phyloP scores from a whole-genome alignment of 768 basidiomycete species.

The Tricholomella constricta region DNA sequence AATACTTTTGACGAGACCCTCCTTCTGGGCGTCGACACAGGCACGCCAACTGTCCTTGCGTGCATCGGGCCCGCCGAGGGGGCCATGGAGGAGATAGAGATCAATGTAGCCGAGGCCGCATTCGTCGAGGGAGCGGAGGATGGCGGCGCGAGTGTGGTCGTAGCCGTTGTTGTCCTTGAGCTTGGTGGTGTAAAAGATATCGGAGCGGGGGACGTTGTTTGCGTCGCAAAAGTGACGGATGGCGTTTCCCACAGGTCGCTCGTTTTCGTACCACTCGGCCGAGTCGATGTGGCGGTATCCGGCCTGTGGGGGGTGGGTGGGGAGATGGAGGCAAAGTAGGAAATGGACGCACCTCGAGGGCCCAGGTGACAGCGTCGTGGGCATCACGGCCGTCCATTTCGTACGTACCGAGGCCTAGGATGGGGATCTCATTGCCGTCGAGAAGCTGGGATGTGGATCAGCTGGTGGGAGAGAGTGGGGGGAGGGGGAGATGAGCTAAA shows the following conservation, averaged over 20 bases:
- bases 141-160: constrained; percentile 46
- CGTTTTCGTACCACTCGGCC: constrained; percentile 64
- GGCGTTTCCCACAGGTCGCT: constrained; percentile 61
- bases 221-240: constrained; percentile 54
- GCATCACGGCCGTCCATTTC: constrained; percentile 61
- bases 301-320: constrained; percentile 36
- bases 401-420: constrained; percentile 68
- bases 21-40: constrained; percentile 61
- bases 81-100: constrained; percentile 43
- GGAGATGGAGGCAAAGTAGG: constrained; percentile 4
- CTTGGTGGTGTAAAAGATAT: constrained; percentile 74
- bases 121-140: constrained; percentile 52
- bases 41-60: constrained; percentile 68
- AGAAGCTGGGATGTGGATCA: no score
- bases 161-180: constrained; percentile 60
- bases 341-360: constrained; percentile 51
- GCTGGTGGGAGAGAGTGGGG: no score
- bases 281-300: constrained; percentile 67
- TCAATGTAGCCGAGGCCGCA: constrained; percentile 68
- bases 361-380: constrained; percentile 57
- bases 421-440: constrained; percentile 47
- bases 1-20: constrained; percentile 58
- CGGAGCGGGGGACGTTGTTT: constrained; percentile 51
- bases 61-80: constrained; percentile 58
- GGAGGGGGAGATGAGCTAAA: no score